phyloP scores from a whole-genome alignment of 441 rosid genomes.

The Adansonia madagascariensis region DNA sequence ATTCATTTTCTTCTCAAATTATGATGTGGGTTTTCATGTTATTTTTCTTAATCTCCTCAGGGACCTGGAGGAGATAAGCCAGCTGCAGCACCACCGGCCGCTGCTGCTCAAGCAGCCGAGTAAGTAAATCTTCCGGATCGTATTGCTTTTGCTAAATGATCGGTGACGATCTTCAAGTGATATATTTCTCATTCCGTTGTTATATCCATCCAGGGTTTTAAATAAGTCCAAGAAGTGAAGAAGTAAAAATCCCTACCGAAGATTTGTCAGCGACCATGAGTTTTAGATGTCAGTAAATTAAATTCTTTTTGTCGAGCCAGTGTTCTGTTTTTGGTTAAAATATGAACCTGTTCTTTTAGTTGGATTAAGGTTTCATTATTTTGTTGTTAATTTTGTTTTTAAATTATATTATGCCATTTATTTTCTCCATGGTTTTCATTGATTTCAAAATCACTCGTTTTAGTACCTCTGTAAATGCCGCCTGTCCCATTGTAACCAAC shows the following conservation, averaged over 20 bases:
- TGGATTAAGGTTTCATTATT: neutral
- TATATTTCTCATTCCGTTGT: neutral
- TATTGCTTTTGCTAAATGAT: neutral
- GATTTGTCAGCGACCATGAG: neutral
- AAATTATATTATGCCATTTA: neutral
- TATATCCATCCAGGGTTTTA: conserved; percentile 40
- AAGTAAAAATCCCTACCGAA: neutral
- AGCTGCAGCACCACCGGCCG: conserved; percentile 32
- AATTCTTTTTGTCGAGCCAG: conserved; percentile 1
- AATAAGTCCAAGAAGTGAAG: conserved; percentile 69
- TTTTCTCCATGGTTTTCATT: neutral
- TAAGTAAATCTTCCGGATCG: conserved; percentile 33
- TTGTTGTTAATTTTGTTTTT: neutral
- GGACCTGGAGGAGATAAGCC: conserved; percentile 64
- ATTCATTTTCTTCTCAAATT: neutral
- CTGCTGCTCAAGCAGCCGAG: conserved; percentile 47
- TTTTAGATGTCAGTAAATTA: conserved; percentile 25
- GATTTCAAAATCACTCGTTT: neutral
- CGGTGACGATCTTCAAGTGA: neutral
- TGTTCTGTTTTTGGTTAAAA: conserved; percentile 9
- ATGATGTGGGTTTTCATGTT: neutral
- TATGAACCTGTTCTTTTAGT: conserved; percentile 12
- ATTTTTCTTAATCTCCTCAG: conserved; percentile 31
- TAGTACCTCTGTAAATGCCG: neutral
- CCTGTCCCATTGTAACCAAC: neutral